Base-by-base conservation (phyloP, 129 eudicot species). In the Logfia minima region DNA sequence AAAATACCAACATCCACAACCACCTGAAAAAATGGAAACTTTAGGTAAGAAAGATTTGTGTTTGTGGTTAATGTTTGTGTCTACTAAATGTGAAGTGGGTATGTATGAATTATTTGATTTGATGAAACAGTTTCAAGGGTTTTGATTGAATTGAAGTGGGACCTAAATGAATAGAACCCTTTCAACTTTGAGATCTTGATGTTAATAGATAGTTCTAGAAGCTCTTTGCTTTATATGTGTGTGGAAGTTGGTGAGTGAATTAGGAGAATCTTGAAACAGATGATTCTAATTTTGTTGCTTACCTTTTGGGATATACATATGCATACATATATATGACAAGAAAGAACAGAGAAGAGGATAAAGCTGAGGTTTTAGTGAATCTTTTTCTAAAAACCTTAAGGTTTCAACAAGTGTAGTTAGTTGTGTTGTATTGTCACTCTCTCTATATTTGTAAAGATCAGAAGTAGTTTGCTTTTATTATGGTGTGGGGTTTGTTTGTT, bases 111-210 rank as follows among this genome's bases (percentile, higher is more conserved):
- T 14, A 9, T 43, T 79, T 81, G 83, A 79, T 81, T 75, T 61
- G 81, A 37, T 65, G 79, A 45, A 73, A 66, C 76, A 59, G 60
- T 70, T 84, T 81, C 17, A 31, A 45, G 82, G 67, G 82, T 67
- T 80, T 74, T 77, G 77, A 58, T 80, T 62, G 78, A 74, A 78
- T 48, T 70, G 71, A 77, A 79, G 91, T 90, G 96, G 96, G 96
- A 60, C 96, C 90, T 83, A 48, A 71, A 24, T 81, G 78, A 85
- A 85, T 84, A 75, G 87, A 79, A 82, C 84, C 78, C 84, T 14
- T 78, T 69, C 77, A 86, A 76, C 80, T 72, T 75, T 8, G 14
- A 72, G 87, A 85, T 87, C 84, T 90, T 85, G 84, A 81, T 81
- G 78, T 69, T 79, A 70, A 81, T 81, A 76, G 81, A 76, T 77